Percentiles rank a stretch among this genome's conserved stretches.
These are phyloP conservation scores for Penicillium sclerotigenum DNA, from an alignment of 2,329 filamentous ascomycete genomes.

Conservation along the genomic window DNA sequence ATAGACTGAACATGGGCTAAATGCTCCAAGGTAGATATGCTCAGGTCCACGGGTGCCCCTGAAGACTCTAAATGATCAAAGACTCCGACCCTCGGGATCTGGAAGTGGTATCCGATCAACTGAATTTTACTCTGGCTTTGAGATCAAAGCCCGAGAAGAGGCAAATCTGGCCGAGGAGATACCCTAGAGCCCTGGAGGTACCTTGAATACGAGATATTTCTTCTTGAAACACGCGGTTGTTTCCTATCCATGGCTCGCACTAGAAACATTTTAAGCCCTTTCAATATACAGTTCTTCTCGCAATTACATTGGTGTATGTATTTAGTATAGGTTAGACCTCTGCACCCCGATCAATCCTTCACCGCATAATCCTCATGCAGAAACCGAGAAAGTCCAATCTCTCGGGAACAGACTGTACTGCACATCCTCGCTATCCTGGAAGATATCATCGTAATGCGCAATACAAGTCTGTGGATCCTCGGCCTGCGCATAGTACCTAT, in stretches of 20 bases:
- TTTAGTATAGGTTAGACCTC: background rate
- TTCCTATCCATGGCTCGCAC: background rate
- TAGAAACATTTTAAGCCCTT: background rate
- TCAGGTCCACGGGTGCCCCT: background rate
- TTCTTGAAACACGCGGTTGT: background rate
- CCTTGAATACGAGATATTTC: background rate
- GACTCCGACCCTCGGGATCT: background rate
- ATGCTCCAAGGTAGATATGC: background rate
- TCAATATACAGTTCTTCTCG: background rate
- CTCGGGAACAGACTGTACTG: constrained; percentile 26
- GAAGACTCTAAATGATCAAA: background rate
- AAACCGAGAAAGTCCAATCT: constrained; percentile 29
- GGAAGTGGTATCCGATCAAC: background rate
- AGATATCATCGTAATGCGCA: constrained; percentile 33
- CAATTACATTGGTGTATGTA: background rate
- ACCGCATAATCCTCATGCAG: background rate
- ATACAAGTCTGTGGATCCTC: constrained; percentile 29
- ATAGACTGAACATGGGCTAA: background rate
- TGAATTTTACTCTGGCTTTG: too few species aligned
- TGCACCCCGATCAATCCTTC: background rate
- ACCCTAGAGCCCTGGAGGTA: background rate
- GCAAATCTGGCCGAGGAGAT: background rate
- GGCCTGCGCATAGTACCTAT: constrained; percentile 30
- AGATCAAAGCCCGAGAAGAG: background rate
- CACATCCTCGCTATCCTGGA: constrained; percentile 24